These are phyloP conservation scores for Trichosporon sp. DNA, from an alignment of 1,284 basidiomycete species.

Conservation along the genomic window DNA sequence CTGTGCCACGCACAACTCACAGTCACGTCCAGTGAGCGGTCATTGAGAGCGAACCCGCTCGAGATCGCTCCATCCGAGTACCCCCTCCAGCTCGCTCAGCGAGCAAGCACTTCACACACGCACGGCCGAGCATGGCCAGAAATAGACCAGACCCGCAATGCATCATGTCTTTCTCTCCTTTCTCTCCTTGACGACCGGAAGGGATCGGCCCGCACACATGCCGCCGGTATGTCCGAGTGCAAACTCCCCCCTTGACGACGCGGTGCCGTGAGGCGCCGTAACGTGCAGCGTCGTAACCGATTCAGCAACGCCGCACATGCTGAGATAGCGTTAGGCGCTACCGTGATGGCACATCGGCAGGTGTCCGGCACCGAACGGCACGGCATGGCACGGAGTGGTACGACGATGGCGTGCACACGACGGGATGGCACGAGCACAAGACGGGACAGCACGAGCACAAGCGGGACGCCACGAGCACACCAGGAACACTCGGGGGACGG, in stretches of 20 bases:
- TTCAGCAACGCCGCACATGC: not conserved
- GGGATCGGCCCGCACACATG: not conserved
- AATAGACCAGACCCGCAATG: conserved; percentile 14
- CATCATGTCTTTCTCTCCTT: not conserved
- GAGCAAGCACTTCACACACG: not conserved
- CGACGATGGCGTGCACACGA: not conserved
- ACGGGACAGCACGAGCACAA: not conserved
- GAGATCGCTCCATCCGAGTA: not conserved
- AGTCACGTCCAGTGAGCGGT: not conserved
- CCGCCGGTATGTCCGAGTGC: not conserved
- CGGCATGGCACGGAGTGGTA: not conserved
- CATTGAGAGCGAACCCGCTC: not conserved
- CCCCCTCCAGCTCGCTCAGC: not conserved
- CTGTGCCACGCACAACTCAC: not conserved
- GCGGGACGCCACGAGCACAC: not conserved
- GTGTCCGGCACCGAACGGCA: not conserved
- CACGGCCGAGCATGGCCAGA: conserved; percentile 8
- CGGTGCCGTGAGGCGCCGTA: not conserved
- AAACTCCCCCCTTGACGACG: not conserved
- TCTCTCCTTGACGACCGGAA: not conserved
- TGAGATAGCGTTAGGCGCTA: conserved; percentile 11
- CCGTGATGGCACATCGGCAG: not conserved
- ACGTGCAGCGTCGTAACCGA: not conserved
- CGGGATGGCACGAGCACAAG: not conserved
- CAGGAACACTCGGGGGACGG: not conserved